Percentiles rank a stretch among this genome's conserved stretches.
Evolutionary conservation across 371 early-diverging fungal species (phyloP).

Genomic region (Rhizopus microsporus): DNA sequence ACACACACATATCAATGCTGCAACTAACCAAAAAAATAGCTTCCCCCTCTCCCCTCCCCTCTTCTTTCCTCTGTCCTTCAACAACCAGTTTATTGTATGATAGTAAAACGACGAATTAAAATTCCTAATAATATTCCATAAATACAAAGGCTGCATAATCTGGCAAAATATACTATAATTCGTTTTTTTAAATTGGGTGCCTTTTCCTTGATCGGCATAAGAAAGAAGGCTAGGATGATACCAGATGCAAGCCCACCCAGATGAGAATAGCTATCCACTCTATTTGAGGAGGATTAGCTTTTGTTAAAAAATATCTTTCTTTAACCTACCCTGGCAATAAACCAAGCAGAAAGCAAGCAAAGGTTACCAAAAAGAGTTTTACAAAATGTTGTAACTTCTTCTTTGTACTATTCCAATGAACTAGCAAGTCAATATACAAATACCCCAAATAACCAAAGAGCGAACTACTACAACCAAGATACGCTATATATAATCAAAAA

Average conservation of each 20-base stretch:
- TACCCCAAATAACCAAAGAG: conserved; percentile 74
- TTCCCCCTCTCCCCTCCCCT: too few species aligned
- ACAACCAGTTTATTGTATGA: neutral
- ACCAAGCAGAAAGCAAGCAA: conserved; percentile 21
- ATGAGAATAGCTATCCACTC: conserved; percentile 35
- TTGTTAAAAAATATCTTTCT: neutral
- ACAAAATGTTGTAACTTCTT: conserved; percentile 62
- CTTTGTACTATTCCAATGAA: conserved; percentile 67
- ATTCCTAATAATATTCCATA: conserved; percentile 8
- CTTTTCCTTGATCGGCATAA: conserved; percentile 8
- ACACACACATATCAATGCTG: too few species aligned
- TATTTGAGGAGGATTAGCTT: neutral
- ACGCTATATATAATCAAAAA: conserved; percentile 31
- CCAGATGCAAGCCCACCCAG: conserved; percentile 44
- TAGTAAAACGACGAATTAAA: conserved; percentile 13
- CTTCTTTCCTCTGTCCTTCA: too few species aligned
- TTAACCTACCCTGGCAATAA: conserved; percentile 30
- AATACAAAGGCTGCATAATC: neutral
- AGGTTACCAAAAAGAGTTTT: conserved; percentile 46
- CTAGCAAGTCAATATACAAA: conserved; percentile 70
- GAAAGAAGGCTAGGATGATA: conserved; percentile 23
- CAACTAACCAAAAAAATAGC: too few species aligned
- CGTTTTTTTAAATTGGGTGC: neutral
- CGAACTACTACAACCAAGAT: conserved; percentile 78
- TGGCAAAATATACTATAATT: neutral